A percentile compares a stretch with the other conserved stretches of the same genome.
These are phyloP conservation scores for Amanita thiersii DNA, from an alignment of 768 basidiomycete species.

Conservation along the genomic window DNA sequence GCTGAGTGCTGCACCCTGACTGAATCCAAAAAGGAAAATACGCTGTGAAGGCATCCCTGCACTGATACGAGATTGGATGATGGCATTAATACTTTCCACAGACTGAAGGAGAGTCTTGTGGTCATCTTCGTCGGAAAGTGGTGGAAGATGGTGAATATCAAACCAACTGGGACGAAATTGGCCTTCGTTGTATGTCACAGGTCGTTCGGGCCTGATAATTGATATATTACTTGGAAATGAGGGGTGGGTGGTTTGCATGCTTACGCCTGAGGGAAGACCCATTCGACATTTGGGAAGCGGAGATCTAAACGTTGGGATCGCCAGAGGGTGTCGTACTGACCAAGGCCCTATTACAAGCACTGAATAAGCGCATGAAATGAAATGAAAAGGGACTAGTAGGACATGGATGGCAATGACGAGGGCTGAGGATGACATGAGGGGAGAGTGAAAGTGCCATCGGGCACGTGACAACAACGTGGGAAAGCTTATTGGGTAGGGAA, in stretches of 20 bases:
- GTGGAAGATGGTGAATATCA: conserved; percentile 25
- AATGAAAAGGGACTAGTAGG: neutral
- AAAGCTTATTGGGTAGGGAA: too few relatives aligned
- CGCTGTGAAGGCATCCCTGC: conserved; percentile 17
- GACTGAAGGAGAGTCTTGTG: conserved; percentile 18
- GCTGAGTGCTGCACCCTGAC: conserved; percentile 27
- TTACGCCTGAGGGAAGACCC: conserved; percentile 31
- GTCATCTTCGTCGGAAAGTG: conserved; percentile 22
- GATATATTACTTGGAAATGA: neutral
- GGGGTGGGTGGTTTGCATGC: neutral
- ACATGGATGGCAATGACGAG: neutral
- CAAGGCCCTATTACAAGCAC: conserved; percentile 20
- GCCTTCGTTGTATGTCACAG: conserved; percentile 19
- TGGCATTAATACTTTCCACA: conserved; percentile 18
- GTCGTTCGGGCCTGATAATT: conserved; percentile 13
- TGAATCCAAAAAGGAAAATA: conserved; percentile 27
- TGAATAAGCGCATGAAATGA: neutral
- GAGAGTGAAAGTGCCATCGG: neutral
- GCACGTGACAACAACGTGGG: neutral
- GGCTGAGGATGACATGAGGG: neutral
- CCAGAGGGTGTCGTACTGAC: conserved; percentile 23
- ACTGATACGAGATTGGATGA: conserved; percentile 24
- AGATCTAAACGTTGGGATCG: conserved; percentile 18
- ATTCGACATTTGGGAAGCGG: conserved; percentile 22
- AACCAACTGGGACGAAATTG: conserved; percentile 27